These are phyloP conservation scores for Pythium oligandrum DNA, from an alignment of 352 stramenopile species.

Conservation along the genomic window DNA sequence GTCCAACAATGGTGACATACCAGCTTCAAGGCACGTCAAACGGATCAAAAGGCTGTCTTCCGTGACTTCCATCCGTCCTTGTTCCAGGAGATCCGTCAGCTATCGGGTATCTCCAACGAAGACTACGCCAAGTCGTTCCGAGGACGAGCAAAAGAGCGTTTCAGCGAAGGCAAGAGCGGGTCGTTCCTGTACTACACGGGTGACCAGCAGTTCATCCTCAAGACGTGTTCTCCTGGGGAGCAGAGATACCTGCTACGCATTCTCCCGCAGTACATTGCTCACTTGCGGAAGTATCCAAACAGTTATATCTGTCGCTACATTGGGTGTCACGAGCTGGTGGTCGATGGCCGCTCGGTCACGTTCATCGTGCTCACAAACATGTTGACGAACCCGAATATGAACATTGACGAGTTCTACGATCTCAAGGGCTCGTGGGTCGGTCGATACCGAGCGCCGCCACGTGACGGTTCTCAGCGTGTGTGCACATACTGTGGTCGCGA, in stretches of 20 bases:
- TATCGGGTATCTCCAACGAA: conserved; percentile 74
- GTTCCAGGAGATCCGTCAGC: conserved; percentile 76
- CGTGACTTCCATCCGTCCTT: conserved; percentile 78
- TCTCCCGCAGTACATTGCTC: conserved; percentile 82
- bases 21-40: conserved; percentile 59
- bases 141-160: conserved; percentile 78
- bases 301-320: conserved; percentile 87
- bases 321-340: conserved; percentile 84
- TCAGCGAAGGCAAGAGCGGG: conserved; percentile 86
- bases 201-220: conserved; percentile 87
- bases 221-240: conserved; percentile 82
- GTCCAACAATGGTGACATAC: conserved; percentile 58
- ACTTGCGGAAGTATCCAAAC: conserved; percentile 77
- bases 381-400: conserved; percentile 78
- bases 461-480: conserved; percentile 63
- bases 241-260: conserved; percentile 85
- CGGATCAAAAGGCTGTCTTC: conserved; percentile 52
- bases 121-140: conserved; percentile 77
- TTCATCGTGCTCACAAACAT: conserved; percentile 90
- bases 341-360: conserved; percentile 78
- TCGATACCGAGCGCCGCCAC: conserved; percentile 55
- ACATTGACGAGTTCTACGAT: conserved; percentile 87
- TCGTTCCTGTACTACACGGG: conserved; percentile 89
- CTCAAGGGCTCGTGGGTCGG: conserved; percentile 90
- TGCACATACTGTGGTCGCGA: conserved; percentile 87